These are phyloP conservation scores for Boletales sp. DNA, from an alignment of 768 basidiomycete genomes.

Conservation along the genomic window DNA sequence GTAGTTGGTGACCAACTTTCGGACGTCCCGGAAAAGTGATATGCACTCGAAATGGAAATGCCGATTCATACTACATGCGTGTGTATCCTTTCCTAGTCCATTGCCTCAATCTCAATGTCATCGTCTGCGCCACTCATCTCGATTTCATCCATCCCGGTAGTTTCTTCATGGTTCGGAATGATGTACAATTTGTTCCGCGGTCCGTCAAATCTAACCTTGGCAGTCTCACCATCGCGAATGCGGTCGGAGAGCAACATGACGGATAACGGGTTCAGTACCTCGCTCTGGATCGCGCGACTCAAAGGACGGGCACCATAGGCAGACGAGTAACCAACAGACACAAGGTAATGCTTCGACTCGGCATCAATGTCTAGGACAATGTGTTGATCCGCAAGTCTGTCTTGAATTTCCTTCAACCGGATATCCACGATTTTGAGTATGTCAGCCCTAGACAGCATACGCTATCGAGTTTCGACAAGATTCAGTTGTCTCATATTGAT, in stretches of 20 bases:
- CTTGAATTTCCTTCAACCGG: conserved; percentile 80
- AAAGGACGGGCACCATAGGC: conserved; percentile 90
- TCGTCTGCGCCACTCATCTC: conserved; percentile 63
- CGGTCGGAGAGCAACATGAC: conserved; percentile 79
- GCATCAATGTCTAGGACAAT: conserved; percentile 74
- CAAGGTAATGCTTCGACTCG: conserved; percentile 73
- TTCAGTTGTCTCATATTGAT: conserved; percentile 7
- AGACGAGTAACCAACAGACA: conserved; percentile 74
- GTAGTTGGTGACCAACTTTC: conserved; percentile 7
- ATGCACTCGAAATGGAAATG: conserved; percentile 15
- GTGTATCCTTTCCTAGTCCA: conserved; percentile 9
- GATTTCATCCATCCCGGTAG: conserved; percentile 38
- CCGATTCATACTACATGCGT: too few species aligned
- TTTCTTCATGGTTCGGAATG: conserved; percentile 77
- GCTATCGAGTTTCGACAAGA: conserved; percentile 45
- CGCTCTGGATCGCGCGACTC: conserved; percentile 86
- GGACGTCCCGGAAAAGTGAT: background rate
- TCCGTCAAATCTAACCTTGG: conserved; percentile 74
- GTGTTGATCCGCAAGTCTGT: conserved; percentile 75
- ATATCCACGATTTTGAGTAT: conserved; percentile 87
- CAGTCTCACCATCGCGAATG: conserved; percentile 77
- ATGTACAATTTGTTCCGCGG: conserved; percentile 75
- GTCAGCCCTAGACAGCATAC: conserved; percentile 70
- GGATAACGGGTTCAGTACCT: conserved; percentile 89
- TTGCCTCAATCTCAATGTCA: conserved; percentile 24